Evolutionary conservation across 2,329 filamentous ascomycete species (phyloP).

Genomic region (Plenodomus lindquistii): DNA sequence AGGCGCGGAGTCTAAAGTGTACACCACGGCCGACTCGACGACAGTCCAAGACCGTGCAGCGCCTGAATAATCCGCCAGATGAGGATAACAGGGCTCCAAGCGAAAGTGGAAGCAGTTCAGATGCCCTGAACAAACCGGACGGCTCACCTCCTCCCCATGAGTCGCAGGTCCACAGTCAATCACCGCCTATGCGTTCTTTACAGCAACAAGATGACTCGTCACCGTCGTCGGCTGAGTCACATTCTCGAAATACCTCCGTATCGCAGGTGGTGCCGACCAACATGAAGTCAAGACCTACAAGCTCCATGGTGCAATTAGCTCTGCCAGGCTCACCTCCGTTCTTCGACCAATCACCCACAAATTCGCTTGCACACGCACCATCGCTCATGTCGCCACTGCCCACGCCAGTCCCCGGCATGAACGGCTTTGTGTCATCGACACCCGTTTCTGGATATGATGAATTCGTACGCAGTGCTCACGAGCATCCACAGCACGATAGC

Average conservation of each 20-base stretch:
- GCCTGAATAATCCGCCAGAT: constrained; percentile 28
- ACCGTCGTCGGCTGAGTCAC: constrained; percentile 34
- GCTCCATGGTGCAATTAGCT: constrained; percentile 32
- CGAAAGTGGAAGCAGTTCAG: constrained; percentile 37
- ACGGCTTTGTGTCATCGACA: constrained; percentile 49
- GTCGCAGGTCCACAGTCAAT: constrained; percentile 18
- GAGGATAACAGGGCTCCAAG: constrained; percentile 38
- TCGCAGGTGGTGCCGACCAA: constrained; percentile 37
- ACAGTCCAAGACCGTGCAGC: constrained; percentile 49
- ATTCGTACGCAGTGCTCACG: constrained; percentile 45
- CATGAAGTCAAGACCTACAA: constrained; percentile 39
- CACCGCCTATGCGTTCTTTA: constrained; percentile 25
- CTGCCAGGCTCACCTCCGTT: constrained; percentile 43
- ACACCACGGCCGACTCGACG: constrained; percentile 53
- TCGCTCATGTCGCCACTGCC: constrained; percentile 45
- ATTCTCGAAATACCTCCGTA: constrained; percentile 38
- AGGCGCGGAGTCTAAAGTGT: constrained; percentile 54
- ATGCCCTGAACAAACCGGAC: constrained; percentile 36
- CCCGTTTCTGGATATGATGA: constrained; percentile 54
- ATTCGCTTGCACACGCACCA: constrained; percentile 32
- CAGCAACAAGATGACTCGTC: constrained; percentile 26
- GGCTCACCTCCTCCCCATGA: constrained; percentile 42
- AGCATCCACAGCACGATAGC: constrained; percentile 49
- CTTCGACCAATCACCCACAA: constrained; percentile 48
- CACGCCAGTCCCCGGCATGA: constrained; percentile 43